Evolutionary conservation across 805 yeast genomes (phyloP).

Genomic region (Candida namnaoensis): DNA sequence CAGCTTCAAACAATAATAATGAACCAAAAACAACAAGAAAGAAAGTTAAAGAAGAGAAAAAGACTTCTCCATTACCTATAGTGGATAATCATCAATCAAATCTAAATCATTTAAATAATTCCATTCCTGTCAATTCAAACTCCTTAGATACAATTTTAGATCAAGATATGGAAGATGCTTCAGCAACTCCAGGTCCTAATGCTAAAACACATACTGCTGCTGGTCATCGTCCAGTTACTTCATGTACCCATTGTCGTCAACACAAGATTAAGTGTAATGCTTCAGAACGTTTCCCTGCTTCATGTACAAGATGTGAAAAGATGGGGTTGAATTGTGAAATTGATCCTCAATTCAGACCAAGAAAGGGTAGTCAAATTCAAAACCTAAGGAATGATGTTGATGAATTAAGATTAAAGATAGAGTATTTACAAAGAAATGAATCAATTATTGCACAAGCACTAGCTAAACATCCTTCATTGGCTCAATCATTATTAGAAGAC

Average conservation of each 20-base stretch:
- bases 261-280: constrained; percentile 94
- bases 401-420: constrained; percentile 66
- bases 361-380: constrained; percentile 87
- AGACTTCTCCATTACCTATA: too few species aligned
- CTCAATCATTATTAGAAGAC: background rate
- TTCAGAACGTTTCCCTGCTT: constrained; percentile 67
- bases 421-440: constrained; percentile 57
- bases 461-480: constrained; percentile 14
- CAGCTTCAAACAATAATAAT: too few species aligned
- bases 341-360: constrained; percentile 86
- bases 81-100: too few species aligned
- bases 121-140: too few species aligned
- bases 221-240: constrained; percentile 81
- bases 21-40: background rate
- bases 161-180: too few species aligned
- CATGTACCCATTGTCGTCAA: constrained; percentile 91
- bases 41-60: background rate
- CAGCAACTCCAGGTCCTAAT: too few species aligned
- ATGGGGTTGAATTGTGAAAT: constrained; percentile 79
- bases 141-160: too few species aligned
- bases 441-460: constrained; percentile 58
- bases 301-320: constrained; percentile 77
- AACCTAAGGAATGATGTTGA: constrained; percentile 78
- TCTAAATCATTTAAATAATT: too few species aligned
- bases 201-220: constrained; percentile 12